Conservation (phyloP, 805 yeast species). For the Danielia reshetovae region DNA sequence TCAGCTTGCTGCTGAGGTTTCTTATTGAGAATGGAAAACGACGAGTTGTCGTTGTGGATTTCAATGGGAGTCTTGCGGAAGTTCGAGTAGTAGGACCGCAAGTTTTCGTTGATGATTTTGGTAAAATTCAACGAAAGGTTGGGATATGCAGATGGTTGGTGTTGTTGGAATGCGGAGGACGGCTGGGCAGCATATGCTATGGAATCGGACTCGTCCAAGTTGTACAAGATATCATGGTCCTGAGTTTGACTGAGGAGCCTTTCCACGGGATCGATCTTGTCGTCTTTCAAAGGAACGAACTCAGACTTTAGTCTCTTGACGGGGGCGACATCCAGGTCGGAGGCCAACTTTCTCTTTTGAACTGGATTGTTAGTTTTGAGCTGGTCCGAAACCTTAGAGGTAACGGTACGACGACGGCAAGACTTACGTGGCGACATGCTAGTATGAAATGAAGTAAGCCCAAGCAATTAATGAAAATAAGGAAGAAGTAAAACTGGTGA, state of each 20-base stretch:
- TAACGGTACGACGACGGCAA: constrained; percentile 22
- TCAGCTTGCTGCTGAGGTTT: constrained; percentile 4
- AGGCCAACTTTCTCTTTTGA: constrained; percentile 2
- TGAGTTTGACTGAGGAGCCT: constrained; percentile 33
- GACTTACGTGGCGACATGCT: constrained; percentile 30
- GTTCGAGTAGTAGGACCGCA: constrained; percentile 28
- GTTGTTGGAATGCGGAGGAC: constrained; percentile 4
- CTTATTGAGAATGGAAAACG: constrained; percentile 28
- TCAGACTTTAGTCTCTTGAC: too few relatives aligned
- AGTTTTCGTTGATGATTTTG: constrained; percentile 36
- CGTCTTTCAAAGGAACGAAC: constrained; percentile 12
- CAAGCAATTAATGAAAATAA: background rate
- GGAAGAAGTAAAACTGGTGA: background rate
- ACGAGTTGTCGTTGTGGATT: constrained; percentile 30
- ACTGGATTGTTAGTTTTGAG: constrained; percentile 9
- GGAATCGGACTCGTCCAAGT: constrained; percentile 16
- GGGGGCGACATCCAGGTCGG: too few relatives aligned
- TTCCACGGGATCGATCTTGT: constrained; percentile 41
- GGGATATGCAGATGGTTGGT: constrained; percentile 10
- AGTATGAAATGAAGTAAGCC: constrained; percentile 2
- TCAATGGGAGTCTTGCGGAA: constrained; percentile 27
- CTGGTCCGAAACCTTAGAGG: constrained; percentile 16
- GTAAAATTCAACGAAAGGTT: constrained; percentile 29
- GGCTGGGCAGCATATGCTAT: constrained; percentile 1
- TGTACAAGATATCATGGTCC: constrained; percentile 28